phyloP scores from a whole-genome alignment of 2,329 filamentous ascomycete species.

The Berkeleyomyces rouxiae region DNA sequence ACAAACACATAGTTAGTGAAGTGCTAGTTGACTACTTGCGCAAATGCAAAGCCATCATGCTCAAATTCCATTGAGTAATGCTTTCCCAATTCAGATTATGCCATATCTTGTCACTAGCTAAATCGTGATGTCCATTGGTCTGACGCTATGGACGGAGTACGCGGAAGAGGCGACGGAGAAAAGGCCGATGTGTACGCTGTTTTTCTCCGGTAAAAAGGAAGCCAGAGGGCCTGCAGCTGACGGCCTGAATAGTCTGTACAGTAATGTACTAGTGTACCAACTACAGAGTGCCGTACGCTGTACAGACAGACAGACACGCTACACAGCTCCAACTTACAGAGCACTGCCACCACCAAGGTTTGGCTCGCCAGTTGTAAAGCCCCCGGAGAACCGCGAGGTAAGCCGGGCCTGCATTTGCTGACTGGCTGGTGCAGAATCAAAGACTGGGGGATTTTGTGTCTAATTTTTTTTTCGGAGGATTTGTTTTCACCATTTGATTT shows the following conservation, averaged over 20 bases:
- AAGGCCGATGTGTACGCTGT: background rate
- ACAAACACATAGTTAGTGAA: too few species aligned
- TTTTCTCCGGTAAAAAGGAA: conserved; percentile 1
- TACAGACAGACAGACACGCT: background rate
- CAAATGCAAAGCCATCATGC: too few species aligned
- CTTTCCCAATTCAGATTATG: background rate
- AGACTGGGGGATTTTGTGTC: too few species aligned
- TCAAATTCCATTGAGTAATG: background rate
- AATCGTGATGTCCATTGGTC: background rate
- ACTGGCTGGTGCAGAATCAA: too few species aligned
- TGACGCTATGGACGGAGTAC: background rate
- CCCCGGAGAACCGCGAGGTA: background rate
- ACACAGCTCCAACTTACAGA: background rate
- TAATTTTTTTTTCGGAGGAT: too few species aligned
- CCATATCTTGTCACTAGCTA: background rate
- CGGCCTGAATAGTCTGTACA: background rate
- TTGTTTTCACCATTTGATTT: too few species aligned
- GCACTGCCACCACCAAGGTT: background rate
- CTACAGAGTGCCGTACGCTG: background rate
- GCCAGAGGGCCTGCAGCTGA: background rate
- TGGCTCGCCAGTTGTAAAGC: background rate
- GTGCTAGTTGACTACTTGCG: too few species aligned
- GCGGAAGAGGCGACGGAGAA: background rate
- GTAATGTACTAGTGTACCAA: background rate
- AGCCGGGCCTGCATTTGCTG: background rate